phyloP scores from a whole-genome alignment of 148 eudicot genomes.

The Diospyros lotus region DNA sequence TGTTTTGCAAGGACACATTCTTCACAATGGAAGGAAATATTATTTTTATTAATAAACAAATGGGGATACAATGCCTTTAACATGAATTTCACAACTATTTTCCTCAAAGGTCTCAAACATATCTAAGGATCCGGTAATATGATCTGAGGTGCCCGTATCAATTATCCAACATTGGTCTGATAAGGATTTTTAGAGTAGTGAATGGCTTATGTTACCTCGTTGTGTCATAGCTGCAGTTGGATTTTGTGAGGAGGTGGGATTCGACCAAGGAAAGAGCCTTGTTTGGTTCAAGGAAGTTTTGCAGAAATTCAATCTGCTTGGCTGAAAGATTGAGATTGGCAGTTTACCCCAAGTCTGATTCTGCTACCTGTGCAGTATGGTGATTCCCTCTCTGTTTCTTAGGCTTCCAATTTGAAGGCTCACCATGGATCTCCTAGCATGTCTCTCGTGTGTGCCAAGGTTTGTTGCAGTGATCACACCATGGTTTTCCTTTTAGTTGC shows the following conservation, averaged over 20 bases:
- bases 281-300: too few species aligned
- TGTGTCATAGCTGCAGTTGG: too few species aligned
- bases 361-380: background rate
- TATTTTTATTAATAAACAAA: background rate
- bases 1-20: background rate
- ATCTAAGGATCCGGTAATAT: background rate
- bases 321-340: too few species aligned
- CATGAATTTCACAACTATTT: too few species aligned
- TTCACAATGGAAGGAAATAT: background rate
- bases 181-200: background rate
- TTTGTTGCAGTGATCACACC: constrained; percentile 7
- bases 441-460: constrained; percentile 6
- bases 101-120: too few species aligned
- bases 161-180: background rate
- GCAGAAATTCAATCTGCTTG: too few species aligned
- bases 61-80: background rate
- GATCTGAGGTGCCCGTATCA: background rate
- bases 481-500: background rate
- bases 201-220: background rate
- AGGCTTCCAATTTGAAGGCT: background rate
- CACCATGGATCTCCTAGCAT: background rate
- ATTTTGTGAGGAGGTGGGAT: too few species aligned
- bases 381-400: background rate
- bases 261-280: too few species aligned
- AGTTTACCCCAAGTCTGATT: background rate